phyloP scores from a whole-genome alignment of 2,329 filamentous ascomycete genomes.

The Verticillium zaregamsianum region DNA sequence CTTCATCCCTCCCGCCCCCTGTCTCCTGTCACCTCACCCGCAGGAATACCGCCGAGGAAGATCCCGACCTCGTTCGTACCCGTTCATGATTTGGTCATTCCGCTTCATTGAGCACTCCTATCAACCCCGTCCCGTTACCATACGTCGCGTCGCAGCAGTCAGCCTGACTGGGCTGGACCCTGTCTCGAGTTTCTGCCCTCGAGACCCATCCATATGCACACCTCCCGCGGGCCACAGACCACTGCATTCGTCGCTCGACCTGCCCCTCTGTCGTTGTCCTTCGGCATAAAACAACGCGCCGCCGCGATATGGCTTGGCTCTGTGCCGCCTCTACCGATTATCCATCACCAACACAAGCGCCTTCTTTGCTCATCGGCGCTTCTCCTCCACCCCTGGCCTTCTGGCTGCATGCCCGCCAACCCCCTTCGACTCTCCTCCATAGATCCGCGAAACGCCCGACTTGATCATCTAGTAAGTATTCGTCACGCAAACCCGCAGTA shows the following conservation, averaged over 20 bases:
- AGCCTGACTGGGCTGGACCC: not conserved
- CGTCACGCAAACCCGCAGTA: constrained; percentile 1
- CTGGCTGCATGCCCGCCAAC: not conserved
- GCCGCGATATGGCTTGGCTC: not conserved
- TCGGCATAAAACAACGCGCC: not conserved
- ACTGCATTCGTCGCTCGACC: not conserved
- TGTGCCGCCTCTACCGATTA: not conserved
- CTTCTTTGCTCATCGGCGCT: not conserved
- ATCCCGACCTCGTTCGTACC: not conserved
- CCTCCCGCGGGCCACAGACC: not conserved
- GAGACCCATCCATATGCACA: not conserved
- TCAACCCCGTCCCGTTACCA: not conserved
- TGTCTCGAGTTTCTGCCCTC: not conserved
- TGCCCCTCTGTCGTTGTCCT: not conserved
- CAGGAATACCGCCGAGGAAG: not conserved
- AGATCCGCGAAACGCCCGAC: not conserved
- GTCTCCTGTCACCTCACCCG: not conserved
- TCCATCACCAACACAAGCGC: not conserved
- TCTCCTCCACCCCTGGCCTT: not conserved
- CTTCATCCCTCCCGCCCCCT: not conserved
- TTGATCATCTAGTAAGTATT: not conserved
- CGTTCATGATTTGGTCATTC: not conserved
- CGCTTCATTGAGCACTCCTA: not conserved
- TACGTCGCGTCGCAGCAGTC: not conserved
- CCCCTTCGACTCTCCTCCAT: not conserved